Percentiles rank a stretch among this genome's conserved stretches.
phyloP scores from a whole-genome alignment of 2,329 filamentous ascomycete species.

The Chaetomiaceae sp. region DNA sequence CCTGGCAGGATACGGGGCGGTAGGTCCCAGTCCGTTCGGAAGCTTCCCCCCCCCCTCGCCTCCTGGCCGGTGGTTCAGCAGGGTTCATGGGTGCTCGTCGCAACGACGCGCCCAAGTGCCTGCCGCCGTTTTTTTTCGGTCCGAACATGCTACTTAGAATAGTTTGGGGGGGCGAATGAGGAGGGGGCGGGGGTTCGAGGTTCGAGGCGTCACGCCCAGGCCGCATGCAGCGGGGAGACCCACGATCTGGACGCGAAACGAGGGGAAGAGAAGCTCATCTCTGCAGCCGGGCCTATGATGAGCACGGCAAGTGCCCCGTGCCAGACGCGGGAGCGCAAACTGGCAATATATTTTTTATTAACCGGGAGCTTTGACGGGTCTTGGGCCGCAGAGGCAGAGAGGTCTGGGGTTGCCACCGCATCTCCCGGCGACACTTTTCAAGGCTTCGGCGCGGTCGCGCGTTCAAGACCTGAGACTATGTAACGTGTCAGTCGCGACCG shows the following conservation, averaged over 20 bases:
- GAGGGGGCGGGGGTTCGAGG: not conserved
- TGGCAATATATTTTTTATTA: conserved; percentile 17
- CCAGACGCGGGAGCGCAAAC: not conserved
- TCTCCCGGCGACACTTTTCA: no score
- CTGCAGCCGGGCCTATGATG: not conserved
- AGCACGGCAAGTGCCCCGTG: not conserved
- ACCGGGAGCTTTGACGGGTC: not conserved
- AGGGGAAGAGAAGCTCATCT: not conserved
- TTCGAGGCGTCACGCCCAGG: not conserved
- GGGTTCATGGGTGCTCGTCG: not conserved
- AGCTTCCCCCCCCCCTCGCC: no score
- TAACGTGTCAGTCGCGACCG: not conserved
- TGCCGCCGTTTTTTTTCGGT: not conserved
- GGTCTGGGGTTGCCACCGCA: not conserved
- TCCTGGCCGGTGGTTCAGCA: not conserved
- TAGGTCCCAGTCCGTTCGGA: not conserved
- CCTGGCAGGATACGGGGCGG: not conserved
- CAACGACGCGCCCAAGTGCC: no score
- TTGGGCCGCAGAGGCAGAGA: not conserved
- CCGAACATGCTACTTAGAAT: not conserved
- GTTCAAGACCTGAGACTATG: no score
- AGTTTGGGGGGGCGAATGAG: not conserved
- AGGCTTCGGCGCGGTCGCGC: no score
- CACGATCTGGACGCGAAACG: not conserved
- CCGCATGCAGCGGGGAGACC: not conserved